These are phyloP conservation scores for Cryptococcus maquisensis DNA, from an alignment of 1,284 basidiomycete genomes.

Conservation along the genomic window DNA sequence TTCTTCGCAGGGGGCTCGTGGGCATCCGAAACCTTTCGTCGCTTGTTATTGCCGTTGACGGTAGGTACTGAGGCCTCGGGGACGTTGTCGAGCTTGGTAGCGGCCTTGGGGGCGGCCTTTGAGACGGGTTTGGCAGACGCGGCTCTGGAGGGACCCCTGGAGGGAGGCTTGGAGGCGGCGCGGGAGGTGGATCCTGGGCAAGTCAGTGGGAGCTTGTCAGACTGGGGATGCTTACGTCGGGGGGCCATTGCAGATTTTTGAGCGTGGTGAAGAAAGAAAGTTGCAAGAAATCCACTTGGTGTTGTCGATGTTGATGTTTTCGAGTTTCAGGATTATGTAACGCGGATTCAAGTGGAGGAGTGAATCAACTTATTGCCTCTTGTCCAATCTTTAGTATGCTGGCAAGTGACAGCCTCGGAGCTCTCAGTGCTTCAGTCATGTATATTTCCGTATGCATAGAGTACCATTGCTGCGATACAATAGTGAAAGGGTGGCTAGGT, in stretches of 20 bases:
- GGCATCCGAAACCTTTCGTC: slow-evolving; percentile 10
- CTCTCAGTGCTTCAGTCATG: too few relatives aligned
- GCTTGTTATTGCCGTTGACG: slow-evolving; percentile 8
- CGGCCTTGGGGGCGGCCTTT: slow-evolving; percentile 7
- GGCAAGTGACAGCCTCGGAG: too few relatives aligned
- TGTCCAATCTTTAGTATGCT: too few relatives aligned
- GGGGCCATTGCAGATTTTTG: slow-evolving; percentile 18
- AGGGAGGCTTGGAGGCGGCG: slow-evolving; percentile 5
- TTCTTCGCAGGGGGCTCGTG: slow-evolving; percentile 19
- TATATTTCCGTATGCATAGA: too few relatives aligned
- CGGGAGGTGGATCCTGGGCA: neutral
- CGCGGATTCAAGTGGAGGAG: too few relatives aligned
- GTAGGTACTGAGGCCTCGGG: slow-evolving; percentile 3
- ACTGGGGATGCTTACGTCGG: slow-evolving; percentile 15
- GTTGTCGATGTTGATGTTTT: too few relatives aligned
- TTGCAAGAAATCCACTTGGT: too few relatives aligned
- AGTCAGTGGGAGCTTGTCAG: neutral
- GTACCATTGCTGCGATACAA: too few relatives aligned
- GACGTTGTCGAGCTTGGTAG: slow-evolving; percentile 6
- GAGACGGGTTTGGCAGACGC: slow-evolving; percentile 14
- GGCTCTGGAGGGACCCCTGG: slow-evolving; percentile 3
- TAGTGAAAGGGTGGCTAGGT: too few relatives aligned
- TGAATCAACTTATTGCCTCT: too few relatives aligned
- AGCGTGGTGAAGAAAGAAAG: too few relatives aligned
- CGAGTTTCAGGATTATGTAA: too few relatives aligned